Base-by-base conservation (phyloP, 164 flowering plant genomes). In the Berberis vulgaris region DNA sequence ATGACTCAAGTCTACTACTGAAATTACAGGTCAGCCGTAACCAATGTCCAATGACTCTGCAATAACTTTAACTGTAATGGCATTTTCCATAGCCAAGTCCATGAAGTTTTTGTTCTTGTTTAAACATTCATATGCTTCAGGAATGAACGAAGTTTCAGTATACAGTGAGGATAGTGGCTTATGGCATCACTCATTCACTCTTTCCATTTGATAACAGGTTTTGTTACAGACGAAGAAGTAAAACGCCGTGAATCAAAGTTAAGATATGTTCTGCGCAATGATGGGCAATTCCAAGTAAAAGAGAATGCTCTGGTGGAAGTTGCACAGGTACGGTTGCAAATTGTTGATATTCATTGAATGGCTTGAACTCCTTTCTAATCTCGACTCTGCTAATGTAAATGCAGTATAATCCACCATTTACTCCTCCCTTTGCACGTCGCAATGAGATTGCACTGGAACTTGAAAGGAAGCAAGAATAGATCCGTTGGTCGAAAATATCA, bases 321-420 rank as follows among this genome's bases (percentile, higher is more conserved):
- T 76, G 96, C 98, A 64, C 98, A 89, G 86, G 98, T 89, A 64
- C 13, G 65, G 43, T 54, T 8, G 4, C 11, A 4, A 60, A 50
- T 65, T 13, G 7, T 57, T 41, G 5, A 13, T 26, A 26, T 26
- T 26, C 26, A 26, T 26, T 26, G 26, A 26, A 26, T 26, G 43
- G 49, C 13, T 26, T 7, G 47, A 44, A 41, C 38, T 58, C 43
- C 50, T 43, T 10, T 55, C 44, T 52, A 4, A 8, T 64, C 7
- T 26, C 46, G 60, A 52, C 58, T 55, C 3, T 57, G 45, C 3
- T n/a, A 10, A 52, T 56, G 41, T 72, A 52, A 7, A 68, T 82
- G 81, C 98, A 89, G 98, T 92, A 86, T 71, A 92, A 92, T 79
- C 98, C 98, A 2, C 98, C 95, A 55, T 89, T 92, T 74, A 83